These are phyloP conservation scores for Boechera retrofracta DNA, from an alignment of 345 rosid genomes.

Conservation along the genomic window DNA sequence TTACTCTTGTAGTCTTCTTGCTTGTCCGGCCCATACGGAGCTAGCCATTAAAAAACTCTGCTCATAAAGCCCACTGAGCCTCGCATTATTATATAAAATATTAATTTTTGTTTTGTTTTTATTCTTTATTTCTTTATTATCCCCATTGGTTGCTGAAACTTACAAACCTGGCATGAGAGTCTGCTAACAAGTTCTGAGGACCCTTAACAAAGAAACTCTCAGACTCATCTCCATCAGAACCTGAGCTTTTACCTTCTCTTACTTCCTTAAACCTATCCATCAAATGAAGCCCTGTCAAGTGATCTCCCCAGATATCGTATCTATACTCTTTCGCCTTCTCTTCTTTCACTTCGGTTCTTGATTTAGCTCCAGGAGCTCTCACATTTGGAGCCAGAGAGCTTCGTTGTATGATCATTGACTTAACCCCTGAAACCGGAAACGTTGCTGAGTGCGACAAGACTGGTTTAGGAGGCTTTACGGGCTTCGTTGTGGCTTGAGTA, in stretches of 20 bases:
- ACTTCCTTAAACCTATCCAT: slow-evolving; percentile 51
- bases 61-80: slow-evolving; percentile 33
- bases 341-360: slow-evolving; percentile 43
- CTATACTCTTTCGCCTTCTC: slow-evolving; percentile 53
- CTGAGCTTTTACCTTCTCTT: slow-evolving; percentile 48
- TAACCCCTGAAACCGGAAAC: slow-evolving; percentile 49
- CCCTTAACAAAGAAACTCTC: slow-evolving; percentile 84
- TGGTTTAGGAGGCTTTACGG: slow-evolving; percentile 38
- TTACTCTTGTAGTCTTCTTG: background rate
- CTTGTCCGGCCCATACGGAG: background rate
- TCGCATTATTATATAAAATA: slow-evolving; percentile 29
- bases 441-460: slow-evolving; percentile 56
- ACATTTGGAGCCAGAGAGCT: slow-evolving; percentile 64
- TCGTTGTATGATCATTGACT: slow-evolving; percentile 33
- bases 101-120: background rate
- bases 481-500: slow-evolving; percentile 42
- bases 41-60: background rate
- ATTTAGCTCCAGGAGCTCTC: slow-evolving; percentile 73
- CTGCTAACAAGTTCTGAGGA: slow-evolving; percentile 70
- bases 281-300: slow-evolving; percentile 60
- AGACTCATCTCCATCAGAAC: slow-evolving; percentile 50
- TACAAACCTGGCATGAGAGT: slow-evolving; percentile 56
- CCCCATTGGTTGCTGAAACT: slow-evolving; percentile 59
- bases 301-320: slow-evolving; percentile 93
- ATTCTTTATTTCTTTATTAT: slow-evolving; percentile 51